Evolutionary conservation across 805 yeast species (phyloP).

Genomic region (Barnettozyma sucrosica): DNA sequence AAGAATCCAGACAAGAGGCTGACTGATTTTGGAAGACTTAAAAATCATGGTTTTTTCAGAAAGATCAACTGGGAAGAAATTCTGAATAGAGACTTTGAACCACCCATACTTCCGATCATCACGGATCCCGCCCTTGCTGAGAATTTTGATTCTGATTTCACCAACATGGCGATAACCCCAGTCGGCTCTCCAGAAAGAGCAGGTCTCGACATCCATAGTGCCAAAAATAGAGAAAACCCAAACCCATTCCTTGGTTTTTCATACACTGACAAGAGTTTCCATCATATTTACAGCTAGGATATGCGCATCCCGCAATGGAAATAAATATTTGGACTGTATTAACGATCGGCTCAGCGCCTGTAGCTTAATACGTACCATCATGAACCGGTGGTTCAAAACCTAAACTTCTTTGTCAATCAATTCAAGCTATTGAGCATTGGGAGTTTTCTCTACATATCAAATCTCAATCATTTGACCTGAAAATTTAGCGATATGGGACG

Average conservation of each 20-base stretch:
- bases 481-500: too few relatives aligned
- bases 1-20: slow-evolving; percentile 66
- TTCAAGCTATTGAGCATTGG: slow-evolving; percentile 40
- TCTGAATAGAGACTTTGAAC: slow-evolving; percentile 40
- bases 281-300: slow-evolving; percentile 18
- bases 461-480: slow-evolving; percentile 30
- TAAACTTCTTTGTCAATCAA: slow-evolving; percentile 36
- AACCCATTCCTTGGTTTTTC: slow-evolving; percentile 41
- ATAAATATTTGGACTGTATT: too few relatives aligned
- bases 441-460: too few relatives aligned
- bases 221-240: slow-evolving; percentile 13
- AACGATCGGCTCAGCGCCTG: background rate
- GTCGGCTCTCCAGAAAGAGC: slow-evolving; percentile 17
- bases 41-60: slow-evolving; percentile 70
- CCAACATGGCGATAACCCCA: slow-evolving; percentile 49
- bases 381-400: slow-evolving; percentile 46
- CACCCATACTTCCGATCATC: slow-evolving; percentile 80
- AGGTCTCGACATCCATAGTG: slow-evolving; percentile 7
- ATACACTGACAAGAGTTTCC: slow-evolving; percentile 29
- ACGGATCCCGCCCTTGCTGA: slow-evolving; percentile 81
- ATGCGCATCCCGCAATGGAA: background rate
- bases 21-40: slow-evolving; percentile 50
- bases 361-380: slow-evolving; percentile 65
- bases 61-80: slow-evolving; percentile 64
- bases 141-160: slow-evolving; percentile 76